A percentile compares a stretch with the other conserved stretches of the same genome.
Conservation (phyloP, 176 grass and related monocot genomes). For the Triticum timopheevii region DNA sequence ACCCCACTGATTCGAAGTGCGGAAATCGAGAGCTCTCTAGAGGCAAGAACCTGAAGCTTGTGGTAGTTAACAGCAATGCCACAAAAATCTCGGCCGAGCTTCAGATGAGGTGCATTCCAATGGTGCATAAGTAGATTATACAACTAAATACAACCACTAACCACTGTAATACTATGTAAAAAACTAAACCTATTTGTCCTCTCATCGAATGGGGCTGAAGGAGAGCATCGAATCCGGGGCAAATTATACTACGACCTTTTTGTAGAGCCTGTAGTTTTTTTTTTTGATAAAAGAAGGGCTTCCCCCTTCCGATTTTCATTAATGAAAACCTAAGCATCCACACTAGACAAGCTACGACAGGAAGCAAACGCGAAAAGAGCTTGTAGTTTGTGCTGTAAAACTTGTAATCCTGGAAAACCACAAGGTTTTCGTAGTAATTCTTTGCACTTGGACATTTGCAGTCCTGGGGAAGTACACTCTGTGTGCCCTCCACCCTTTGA, state of each 20-base stretch:
- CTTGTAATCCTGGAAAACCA: neutral
- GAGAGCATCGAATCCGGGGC: neutral
- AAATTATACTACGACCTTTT: neutral
- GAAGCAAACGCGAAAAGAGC: neutral
- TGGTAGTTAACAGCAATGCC: neutral
- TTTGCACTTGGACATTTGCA: neutral
- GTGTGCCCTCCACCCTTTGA: neutral
- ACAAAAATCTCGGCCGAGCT: neutral
- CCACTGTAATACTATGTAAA: conserved; percentile 8
- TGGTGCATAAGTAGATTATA: neutral
- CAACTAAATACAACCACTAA: conserved; percentile 19
- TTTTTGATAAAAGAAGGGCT: no score
- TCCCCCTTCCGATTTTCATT: no score
- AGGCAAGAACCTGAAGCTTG: neutral
- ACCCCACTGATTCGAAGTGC: neutral
- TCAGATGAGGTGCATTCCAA: neutral
- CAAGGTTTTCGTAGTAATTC: neutral
- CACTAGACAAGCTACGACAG: no score
- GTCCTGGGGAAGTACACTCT: neutral
- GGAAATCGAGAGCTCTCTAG: neutral
- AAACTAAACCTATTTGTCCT: neutral
- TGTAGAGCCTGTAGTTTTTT: conserved; percentile 9
- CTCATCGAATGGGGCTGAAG: neutral
- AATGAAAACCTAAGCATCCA: no score
- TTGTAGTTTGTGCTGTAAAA: conserved; percentile 20